Conservation (phyloP, 257 asterid genomes). For the Rauvolfia tetraphylla region DNA sequence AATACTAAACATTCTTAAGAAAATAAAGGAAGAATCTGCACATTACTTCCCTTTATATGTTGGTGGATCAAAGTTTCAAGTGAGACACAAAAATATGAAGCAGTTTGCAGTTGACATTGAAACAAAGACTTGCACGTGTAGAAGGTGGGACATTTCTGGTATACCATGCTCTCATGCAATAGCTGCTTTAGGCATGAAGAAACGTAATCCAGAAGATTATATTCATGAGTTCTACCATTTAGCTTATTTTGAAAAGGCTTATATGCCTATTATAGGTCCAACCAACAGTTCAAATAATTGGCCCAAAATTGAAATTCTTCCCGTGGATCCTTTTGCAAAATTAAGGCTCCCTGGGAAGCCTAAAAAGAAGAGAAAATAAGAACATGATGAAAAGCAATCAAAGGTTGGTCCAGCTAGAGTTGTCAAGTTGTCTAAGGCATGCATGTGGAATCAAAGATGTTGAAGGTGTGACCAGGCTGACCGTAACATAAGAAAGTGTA, state of each 20-base stretch:
- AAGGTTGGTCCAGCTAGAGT: no score
- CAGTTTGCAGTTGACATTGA: no score
- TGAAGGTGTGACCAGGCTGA: no score
- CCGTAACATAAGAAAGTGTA: no score
- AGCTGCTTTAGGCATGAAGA: neutral
- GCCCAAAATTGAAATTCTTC: neutral
- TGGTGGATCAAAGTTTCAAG: neutral
- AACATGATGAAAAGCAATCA: no score
- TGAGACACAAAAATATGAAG: neutral
- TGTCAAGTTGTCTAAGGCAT: no score
- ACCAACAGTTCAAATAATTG: neutral
- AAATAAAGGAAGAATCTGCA: neutral
- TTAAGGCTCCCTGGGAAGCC: no score
- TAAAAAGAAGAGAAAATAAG: no score
- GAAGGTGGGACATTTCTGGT: neutral
- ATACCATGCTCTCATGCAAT: neutral
- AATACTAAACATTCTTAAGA: neutral
- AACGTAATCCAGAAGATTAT: neutral
- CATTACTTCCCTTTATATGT: neutral
- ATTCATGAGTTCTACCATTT: neutral
- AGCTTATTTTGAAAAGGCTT: neutral
- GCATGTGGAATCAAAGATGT: no score
- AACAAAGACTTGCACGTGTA: no score
- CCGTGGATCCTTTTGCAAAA: no score
- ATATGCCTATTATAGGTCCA: neutral